Evolutionary conservation across 1,284 basidiomycete genomes (phyloP).

Genomic region (Rhodotorula sp.): DNA sequence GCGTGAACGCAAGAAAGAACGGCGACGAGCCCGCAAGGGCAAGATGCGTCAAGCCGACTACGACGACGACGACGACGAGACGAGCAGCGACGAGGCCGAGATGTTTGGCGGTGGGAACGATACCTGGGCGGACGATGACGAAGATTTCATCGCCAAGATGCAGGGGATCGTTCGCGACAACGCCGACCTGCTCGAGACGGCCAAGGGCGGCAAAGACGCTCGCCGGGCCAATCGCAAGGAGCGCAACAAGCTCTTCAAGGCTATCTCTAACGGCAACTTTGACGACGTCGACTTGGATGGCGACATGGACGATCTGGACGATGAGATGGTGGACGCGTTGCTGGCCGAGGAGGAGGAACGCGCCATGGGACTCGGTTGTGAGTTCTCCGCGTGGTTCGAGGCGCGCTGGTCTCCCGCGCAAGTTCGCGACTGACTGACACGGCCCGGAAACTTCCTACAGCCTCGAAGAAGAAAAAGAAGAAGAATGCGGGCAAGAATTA

Average conservation of each 20-base stretch:
- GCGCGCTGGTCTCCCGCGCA: neutral
- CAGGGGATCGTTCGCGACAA: slow-evolving; percentile 30
- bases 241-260: slow-evolving; percentile 40
- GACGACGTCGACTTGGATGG: slow-evolving; percentile 24
- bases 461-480: slow-evolving; percentile 35
- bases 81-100: slow-evolving; percentile 22
- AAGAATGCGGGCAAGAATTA: slow-evolving; percentile 14
- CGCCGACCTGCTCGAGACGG: slow-evolving; percentile 30
- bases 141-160: slow-evolving; percentile 31
- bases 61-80: slow-evolving; percentile 11
- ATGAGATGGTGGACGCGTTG: slow-evolving; percentile 22
- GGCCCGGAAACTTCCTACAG: neutral
- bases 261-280: slow-evolving; percentile 34
- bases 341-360: slow-evolving; percentile 24
- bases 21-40: slow-evolving; percentile 27
- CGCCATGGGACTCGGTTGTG: slow-evolving; percentile 9
- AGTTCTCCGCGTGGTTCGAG: neutral
- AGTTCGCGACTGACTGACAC: no score
- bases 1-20: slow-evolving; percentile 25
- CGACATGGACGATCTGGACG: slow-evolving; percentile 23
- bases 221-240: slow-evolving; percentile 28
- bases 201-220: slow-evolving; percentile 9
- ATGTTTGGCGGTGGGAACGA: slow-evolving; percentile 20
- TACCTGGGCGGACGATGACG: slow-evolving; percentile 36
- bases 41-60: slow-evolving; percentile 20